Conservation (phyloP, 2,329 filamentous ascomycete genomes). For the Trichocomaceae sp. region DNA sequence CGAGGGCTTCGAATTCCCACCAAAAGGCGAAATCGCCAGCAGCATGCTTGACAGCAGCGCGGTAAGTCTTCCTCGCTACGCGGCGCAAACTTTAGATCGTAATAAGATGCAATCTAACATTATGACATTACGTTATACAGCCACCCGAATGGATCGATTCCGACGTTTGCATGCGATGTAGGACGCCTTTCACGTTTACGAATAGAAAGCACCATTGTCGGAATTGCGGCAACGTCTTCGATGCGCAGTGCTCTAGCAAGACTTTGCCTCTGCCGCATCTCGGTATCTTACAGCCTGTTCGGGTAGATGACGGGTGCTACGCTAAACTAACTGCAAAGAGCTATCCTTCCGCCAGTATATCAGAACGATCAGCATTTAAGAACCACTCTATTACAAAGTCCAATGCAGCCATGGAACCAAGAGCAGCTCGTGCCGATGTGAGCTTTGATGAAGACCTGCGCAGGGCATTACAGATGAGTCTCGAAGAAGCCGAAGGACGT, state of each 20-base stretch:
- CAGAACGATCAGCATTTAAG: conserved; percentile 35
- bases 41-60: conserved; percentile 97
- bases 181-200: conserved; percentile 91
- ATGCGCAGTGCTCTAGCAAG: conserved; percentile 90
- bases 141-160: conserved; percentile 97
- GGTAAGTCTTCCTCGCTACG: conserved; percentile 48
- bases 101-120: not conserved
- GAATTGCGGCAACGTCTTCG: conserved; percentile 97
- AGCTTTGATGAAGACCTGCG: conserved; percentile 94
- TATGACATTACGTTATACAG: conserved; percentile 38
- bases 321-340: conserved; percentile 74
- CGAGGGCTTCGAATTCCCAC: conserved; percentile 86
- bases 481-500: conserved; percentile 81
- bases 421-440: conserved; percentile 79
- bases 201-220: conserved; percentile 98
- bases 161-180: conserved; percentile 96
- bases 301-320: conserved; percentile 95
- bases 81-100: not conserved
- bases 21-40: conserved; percentile 77
- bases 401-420: conserved; percentile 76
- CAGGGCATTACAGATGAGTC: conserved; percentile 87
- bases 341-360: conserved; percentile 37
- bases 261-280: conserved; percentile 81
- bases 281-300: conserved; percentile 81
- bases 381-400: conserved; percentile 56